Evolutionary conservation across 2,329 filamentous ascomycete species (phyloP), one percentile per base, ranked within the genome.

Genomic region (Alternaria triticina): DNA sequence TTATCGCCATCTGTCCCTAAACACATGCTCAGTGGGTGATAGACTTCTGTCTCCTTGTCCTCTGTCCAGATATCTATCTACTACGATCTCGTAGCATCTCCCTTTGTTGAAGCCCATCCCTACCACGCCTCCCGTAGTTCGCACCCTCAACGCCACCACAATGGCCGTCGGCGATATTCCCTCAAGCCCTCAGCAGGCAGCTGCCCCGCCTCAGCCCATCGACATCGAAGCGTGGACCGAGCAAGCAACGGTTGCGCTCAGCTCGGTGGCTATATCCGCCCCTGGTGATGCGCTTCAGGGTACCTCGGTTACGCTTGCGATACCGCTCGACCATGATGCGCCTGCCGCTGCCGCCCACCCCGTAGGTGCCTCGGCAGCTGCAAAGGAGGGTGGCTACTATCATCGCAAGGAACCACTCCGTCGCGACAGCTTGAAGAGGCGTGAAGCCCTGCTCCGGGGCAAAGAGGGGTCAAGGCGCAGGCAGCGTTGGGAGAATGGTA

Each of bases 401-500:
- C 82, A 83, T 66, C 77, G 91, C 45, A 84, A 84, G 62, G 85
- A 86, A 72, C 83, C 85, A 6, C 72, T 88, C 49, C 83, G 86
- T 33, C 85, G 88, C 54, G 89, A 91, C 72, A 90, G 87, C 70
- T 72, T 88, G 73, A 89, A 88, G 74, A 81, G 87, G 55, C 89
- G 94, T 17, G 93, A 97, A 69, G 88, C 89, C 3, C 77, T 97
- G 56, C 84, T 96, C 30, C 96, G 94, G 82, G 95, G 95, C 60
- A 97, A 96, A 71, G 94, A 97, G 80, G 95, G 95, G 33, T 95
- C 89, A 72, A 88, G 95, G 36, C 90, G 95, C 74, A 86, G 95
- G 54, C 90, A 95, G 72, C 87, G 95, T 59, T 98, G 94, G 94
- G 96, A 99, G 84, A 99, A 98, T 80, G 92, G 93, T 96, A 77